These are phyloP conservation scores for California macrophylla DNA, from an alignment of 441 rosid species.

Conservation along the genomic window DNA sequence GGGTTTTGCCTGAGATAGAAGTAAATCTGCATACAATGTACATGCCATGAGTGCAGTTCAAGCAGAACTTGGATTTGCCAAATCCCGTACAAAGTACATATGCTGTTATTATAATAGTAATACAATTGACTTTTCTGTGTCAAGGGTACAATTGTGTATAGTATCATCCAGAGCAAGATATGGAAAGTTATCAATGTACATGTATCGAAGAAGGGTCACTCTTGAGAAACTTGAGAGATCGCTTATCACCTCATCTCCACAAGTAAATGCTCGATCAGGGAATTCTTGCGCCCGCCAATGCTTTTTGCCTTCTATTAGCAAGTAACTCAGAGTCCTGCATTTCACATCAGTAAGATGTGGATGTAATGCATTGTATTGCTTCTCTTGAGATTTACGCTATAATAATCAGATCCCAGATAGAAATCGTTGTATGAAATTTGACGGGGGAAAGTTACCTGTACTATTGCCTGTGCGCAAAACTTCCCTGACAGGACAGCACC, in stretches of 20 bases:
- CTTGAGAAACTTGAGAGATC: background rate
- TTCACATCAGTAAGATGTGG: background rate
- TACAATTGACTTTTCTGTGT: background rate
- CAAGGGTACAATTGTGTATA: background rate
- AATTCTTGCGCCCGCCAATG: slow-evolving; percentile 43
- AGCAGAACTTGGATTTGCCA: background rate
- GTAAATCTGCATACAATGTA: background rate
- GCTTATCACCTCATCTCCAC: background rate
- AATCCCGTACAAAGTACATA: background rate
- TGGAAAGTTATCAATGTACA: background rate
- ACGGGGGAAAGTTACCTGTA: slow-evolving; percentile 39
- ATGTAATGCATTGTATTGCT: background rate
- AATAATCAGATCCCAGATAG: background rate
- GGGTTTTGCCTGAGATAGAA: background rate
- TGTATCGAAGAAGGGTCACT: background rate
- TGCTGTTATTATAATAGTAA: background rate
- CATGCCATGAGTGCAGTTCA: background rate
- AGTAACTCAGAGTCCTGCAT: slow-evolving; percentile 63
- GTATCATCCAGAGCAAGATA: background rate
- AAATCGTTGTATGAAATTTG: background rate
- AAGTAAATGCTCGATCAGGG: background rate
- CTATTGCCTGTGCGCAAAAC: slow-evolving; percentile 71
- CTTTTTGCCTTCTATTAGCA: slow-evolving; percentile 24
- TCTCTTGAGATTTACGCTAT: background rate
- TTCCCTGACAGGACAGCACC: slow-evolving; percentile 94